Percentiles rank a stretch among this genome's conserved stretches.
These are phyloP conservation scores for Ogataea dorogensis DNA, from an alignment of 805 yeast species.

Conservation along the genomic window DNA sequence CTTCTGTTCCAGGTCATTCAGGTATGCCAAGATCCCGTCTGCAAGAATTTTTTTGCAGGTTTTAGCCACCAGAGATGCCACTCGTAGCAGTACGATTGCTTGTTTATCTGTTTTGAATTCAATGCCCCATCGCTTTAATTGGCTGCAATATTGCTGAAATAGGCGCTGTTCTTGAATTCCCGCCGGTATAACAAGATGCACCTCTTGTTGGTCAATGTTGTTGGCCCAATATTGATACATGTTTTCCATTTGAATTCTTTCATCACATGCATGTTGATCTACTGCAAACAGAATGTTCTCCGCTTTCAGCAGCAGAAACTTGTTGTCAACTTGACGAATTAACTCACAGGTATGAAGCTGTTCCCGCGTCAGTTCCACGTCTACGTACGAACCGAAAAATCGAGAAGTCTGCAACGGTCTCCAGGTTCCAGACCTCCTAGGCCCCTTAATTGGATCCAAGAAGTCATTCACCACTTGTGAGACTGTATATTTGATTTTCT, in stretches of 20 bases:
- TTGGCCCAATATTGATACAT: conserved; percentile 40
- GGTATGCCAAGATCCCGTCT: conserved; percentile 42
- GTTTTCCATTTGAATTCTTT: conserved; percentile 61
- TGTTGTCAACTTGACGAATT: conserved; percentile 59
- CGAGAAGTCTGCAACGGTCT: conserved; percentile 12
- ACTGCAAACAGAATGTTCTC: conserved; percentile 38
- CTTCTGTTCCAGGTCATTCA: conserved; percentile 40
- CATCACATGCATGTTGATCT: conserved; percentile 89
- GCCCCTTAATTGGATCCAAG: too few species aligned
- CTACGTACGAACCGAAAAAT: conserved; percentile 14
- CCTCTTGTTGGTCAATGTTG: not conserved
- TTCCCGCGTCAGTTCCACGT: conserved; percentile 19
- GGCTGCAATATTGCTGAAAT: conserved; percentile 26
- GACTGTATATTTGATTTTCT: too few species aligned
- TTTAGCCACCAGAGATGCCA: conserved; percentile 25
- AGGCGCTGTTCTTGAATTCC: conserved; percentile 34
- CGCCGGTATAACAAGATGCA: conserved; percentile 21
- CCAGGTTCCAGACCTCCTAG: too few species aligned
- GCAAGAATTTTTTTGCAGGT: conserved; percentile 33
- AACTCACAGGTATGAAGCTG: conserved; percentile 32
- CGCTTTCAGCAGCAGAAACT: conserved; percentile 54
- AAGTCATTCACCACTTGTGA: too few species aligned
- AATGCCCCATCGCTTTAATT: conserved; percentile 46
- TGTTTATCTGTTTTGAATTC: conserved; percentile 4
- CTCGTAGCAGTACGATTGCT: conserved; percentile 40